Evolutionary conservation across 2,329 filamentous ascomycete genomes (phyloP).

Genomic region (Ascochyta viciae-villosae): DNA sequence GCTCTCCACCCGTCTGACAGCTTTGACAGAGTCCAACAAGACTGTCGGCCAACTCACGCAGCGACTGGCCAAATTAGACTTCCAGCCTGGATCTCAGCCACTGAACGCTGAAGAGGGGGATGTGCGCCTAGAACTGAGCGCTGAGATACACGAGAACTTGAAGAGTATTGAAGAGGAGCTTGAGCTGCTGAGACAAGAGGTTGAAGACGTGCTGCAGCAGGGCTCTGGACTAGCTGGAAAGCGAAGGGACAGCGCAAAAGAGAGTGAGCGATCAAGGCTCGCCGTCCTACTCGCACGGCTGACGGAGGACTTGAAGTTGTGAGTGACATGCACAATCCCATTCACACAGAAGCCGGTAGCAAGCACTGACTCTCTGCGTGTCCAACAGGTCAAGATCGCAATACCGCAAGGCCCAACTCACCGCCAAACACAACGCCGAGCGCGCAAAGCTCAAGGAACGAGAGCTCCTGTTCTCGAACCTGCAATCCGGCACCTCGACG

Average conservation of each 20-base stretch:
- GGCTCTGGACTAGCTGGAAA: constrained; percentile 38
- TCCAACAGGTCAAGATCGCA: constrained; percentile 63
- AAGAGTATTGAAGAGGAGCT: constrained; percentile 84
- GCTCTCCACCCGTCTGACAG: constrained; percentile 58
- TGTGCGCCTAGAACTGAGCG: constrained; percentile 73
- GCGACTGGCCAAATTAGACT: constrained; percentile 66
- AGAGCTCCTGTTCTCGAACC: constrained; percentile 73
- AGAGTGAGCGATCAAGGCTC: constrained; percentile 70
- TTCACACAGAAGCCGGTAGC: neutral
- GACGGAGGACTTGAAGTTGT: constrained; percentile 75
- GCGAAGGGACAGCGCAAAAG: constrained; percentile 60
- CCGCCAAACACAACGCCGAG: constrained; percentile 77
- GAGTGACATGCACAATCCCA: constrained; percentile 44
- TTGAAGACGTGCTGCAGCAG: constrained; percentile 68
- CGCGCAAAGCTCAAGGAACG: constrained; percentile 78
- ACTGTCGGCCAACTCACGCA: constrained; percentile 62
- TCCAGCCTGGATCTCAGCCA: constrained; percentile 67
- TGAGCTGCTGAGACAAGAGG: constrained; percentile 79
- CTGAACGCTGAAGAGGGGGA: constrained; percentile 68
- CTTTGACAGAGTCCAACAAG: constrained; percentile 62
- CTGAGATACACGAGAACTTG: constrained; percentile 80
- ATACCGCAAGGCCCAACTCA: constrained; percentile 83
- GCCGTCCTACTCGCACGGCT: constrained; percentile 71
- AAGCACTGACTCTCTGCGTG: constrained; percentile 5
- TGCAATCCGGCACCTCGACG: constrained; percentile 55